Evolutionary conservation across 2,329 filamentous ascomycete genomes (phyloP).

Genomic region (Trichoderma sp.): DNA sequence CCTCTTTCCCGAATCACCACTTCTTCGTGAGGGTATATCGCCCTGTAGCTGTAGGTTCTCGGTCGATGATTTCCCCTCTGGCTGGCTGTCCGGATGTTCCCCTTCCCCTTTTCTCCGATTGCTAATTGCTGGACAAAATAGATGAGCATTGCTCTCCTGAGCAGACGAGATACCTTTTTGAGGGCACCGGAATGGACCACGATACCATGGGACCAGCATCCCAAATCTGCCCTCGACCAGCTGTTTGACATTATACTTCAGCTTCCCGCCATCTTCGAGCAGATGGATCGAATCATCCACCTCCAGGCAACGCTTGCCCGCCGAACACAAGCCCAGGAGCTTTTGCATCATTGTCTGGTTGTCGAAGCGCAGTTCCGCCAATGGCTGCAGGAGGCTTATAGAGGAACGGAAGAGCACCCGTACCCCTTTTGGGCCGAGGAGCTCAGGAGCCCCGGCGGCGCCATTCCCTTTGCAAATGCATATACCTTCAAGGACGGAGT

Average conservation of each 20-base stretch:
- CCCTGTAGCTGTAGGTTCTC: conserved; percentile 50
- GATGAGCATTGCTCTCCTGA: conserved; percentile 52
- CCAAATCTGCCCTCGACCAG: conserved; percentile 52
- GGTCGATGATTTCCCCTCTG: neutral
- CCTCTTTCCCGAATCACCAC: conserved; percentile 56
- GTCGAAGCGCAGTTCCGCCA: conserved; percentile 50
- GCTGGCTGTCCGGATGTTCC: neutral
- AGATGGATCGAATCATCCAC: conserved; percentile 45
- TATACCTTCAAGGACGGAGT: conserved; percentile 48
- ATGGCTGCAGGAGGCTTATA: conserved; percentile 45
- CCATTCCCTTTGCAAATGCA: conserved; percentile 47
- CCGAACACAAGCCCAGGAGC: conserved; percentile 48
- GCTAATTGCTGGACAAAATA: conserved; percentile 28
- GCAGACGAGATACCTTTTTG: conserved; percentile 53
- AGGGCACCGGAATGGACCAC: conserved; percentile 53
- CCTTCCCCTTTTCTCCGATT: neutral
- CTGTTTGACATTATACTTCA: conserved; percentile 54
- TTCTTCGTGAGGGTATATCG: conserved; percentile 59
- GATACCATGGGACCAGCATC: conserved; percentile 53
- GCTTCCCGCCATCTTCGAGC: conserved; percentile 49
- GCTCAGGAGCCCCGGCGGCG: conserved; percentile 31
- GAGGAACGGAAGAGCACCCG: conserved; percentile 32
- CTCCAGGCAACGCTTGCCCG: conserved; percentile 44
- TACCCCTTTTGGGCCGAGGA: conserved; percentile 45
- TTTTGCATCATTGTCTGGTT: conserved; percentile 49